These are phyloP conservation scores for Rutstroemia sp. DNA, from an alignment of 2,329 filamentous ascomycete genomes.

Conservation along the genomic window DNA sequence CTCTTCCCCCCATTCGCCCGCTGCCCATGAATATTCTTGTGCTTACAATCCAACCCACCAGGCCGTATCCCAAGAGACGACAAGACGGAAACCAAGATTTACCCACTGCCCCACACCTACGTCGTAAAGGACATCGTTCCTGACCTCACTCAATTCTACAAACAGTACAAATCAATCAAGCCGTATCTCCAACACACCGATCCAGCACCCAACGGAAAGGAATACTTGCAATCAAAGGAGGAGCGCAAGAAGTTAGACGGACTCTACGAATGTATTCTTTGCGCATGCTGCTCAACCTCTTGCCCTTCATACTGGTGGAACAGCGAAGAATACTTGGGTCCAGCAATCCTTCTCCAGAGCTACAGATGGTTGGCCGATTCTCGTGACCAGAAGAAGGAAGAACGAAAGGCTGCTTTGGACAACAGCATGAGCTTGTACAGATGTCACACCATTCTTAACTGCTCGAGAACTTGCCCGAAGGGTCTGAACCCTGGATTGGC, in stretches of 20 bases:
- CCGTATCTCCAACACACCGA: slow-evolving; percentile 92
- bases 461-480: slow-evolving; percentile 96
- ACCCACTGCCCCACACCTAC: slow-evolving; percentile 96
- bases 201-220: slow-evolving; percentile 76
- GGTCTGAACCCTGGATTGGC: slow-evolving; percentile 91
- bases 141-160: slow-evolving; percentile 98
- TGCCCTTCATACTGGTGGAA: slow-evolving; percentile 99
- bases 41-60: slow-evolving; percentile 35
- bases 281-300: slow-evolving; percentile 97
- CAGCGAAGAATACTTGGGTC: slow-evolving; percentile 94
- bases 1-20: background rate
- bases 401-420: slow-evolving; percentile 87
- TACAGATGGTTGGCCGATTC: slow-evolving; percentile 97
- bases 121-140: slow-evolving; percentile 98
- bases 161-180: slow-evolving; percentile 99
- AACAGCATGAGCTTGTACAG: slow-evolving; percentile 99
- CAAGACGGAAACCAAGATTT: slow-evolving; percentile 79
- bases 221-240: slow-evolving; percentile 83
- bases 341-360: slow-evolving; percentile 91
- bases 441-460: slow-evolving; percentile 99
- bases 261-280: slow-evolving; percentile 98
- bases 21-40: background rate
- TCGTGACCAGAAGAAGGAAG: slow-evolving; percentile 79
- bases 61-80: slow-evolving; percentile 89
- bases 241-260: slow-evolving; percentile 93